These are phyloP conservation scores for Sarocladium kiliense DNA, from an alignment of 2,329 filamentous ascomycete genomes.

Conservation along the genomic window DNA sequence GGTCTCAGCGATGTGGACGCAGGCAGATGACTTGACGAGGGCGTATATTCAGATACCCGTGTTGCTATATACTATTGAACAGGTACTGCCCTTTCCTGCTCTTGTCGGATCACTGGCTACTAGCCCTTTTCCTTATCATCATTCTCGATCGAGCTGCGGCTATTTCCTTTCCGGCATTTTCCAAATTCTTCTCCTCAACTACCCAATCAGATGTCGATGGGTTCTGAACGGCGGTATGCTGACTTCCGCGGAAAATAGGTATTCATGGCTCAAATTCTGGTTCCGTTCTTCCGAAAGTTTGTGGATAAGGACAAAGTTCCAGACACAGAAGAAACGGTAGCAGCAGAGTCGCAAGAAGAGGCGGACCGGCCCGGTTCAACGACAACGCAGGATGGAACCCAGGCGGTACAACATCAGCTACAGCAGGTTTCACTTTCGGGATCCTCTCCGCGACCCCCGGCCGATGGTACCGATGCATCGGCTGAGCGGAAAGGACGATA, in stretches of 20 bases:
- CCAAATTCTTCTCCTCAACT: no score
- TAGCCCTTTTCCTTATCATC: no score
- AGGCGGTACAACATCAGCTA: neutral
- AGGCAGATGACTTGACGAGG: slow-evolving; percentile 46
- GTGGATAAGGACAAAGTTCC: slow-evolving; percentile 19
- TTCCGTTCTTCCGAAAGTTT: slow-evolving; percentile 43
- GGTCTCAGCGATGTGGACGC: slow-evolving; percentile 61
- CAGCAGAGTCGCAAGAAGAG: slow-evolving; percentile 14
- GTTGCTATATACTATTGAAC: slow-evolving; percentile 56
- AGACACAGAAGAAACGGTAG: slow-evolving; percentile 15
- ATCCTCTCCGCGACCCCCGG: neutral
- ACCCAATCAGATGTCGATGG: neutral
- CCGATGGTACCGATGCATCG: neutral
- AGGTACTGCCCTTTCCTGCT: slow-evolving; percentile 25
- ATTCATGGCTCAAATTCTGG: slow-evolving; percentile 39
- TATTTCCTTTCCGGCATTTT: no score
- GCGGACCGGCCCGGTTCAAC: slow-evolving; percentile 9
- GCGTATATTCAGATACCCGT: slow-evolving; percentile 60
- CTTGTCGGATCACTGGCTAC: neutral
- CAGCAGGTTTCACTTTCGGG: neutral
- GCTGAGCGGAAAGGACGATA: neutral
- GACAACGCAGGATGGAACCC: neutral
- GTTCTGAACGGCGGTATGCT: neutral
- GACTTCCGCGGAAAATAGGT: slow-evolving; percentile 17
- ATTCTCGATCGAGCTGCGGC: no score